Base-by-base conservation (phyloP, 305 asterid genomes). In the Solanum hybrid region DNA sequence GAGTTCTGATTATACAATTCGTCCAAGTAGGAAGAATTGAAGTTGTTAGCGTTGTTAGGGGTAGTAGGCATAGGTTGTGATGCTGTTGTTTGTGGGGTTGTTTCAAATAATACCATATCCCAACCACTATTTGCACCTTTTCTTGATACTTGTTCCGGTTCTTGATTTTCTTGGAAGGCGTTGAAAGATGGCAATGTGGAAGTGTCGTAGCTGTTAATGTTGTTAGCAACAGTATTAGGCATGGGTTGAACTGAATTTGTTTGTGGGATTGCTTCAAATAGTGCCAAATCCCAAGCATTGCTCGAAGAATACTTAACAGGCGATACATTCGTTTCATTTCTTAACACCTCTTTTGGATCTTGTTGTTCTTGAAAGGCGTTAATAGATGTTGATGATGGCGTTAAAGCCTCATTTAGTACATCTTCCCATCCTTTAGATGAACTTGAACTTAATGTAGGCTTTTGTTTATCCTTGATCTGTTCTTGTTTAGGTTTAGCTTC, bases 371-470 rank as follows among this genome's bases (percentile, higher is more conserved):
- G 45, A 84, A 40, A 73, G 79, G 86, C 86, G 10, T 22, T 71
- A 76, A 51, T 34, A 14, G 90, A 35, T 60, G 75, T 78, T 4
- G 90, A 7, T 3, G 91, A 88, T 78, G 79, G 36, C 2, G 45
- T 37, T 78, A 85, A 35, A 1, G 37, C 78, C 26, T 79, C 86
- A 12, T 60, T 79, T 24, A 95, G 88, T 11, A 91, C 95, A 64
- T 86, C 89, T 71, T 95, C 96, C 97, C 96, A 94, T 12, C 88
- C 90, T 15, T 79, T 90, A 29, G 90, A 51, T 15, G 91, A 87
- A 32, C 84, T 87, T 5, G 91, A 77, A 29, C 94, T 71, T 26
- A 89, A 89, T 3, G 40, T 6, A 7, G 73, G 11, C 34, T 71
- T 91, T 4, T 90, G 91, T 66, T 35, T 75, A 15, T 42, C 87